Base-by-base conservation (phyloP, 257 asterid species). In the Prunella vulgaris region DNA sequence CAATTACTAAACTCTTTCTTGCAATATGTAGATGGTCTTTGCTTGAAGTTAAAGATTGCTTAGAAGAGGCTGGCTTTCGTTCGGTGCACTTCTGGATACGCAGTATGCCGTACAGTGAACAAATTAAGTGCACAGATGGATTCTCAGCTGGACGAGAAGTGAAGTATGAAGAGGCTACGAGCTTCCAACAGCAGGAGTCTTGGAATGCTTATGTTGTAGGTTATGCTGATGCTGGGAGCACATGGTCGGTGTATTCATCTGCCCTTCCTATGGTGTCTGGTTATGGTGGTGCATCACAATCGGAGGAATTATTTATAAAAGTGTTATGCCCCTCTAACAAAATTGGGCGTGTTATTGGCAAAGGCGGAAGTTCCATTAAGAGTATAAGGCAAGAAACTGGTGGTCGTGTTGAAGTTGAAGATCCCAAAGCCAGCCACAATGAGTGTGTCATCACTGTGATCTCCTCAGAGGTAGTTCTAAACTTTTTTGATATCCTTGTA, bases 121-220 rank as follows among this genome's bases (percentile, higher is more conserved):
- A 87, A 52, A 86, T 89, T 21, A 87, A 82, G 82, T 64, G 83
- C 78, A 73, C 66, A 3, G 86, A 91, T 37, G 97, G 97, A 67
- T 84, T 87, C 46, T 80, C 96, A 18, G 80, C 64, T 33, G 96
- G 93, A 4, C 87, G 84, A 74, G 92, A 91, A 73, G 58, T 82
- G 46, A 91, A 91, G 78, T 94, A 89, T 37, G 99, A 94, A 85
- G 96, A 91, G 73, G 93, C 86, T 3, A 74, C 90, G 0, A 87
- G 87, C 74, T 94, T 94, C 74, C 89, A 81, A 22, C 99, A 94
- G 70, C 90, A 91, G 72, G 97, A 94, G 81, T 91, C 99, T 20
- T 94, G 99, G 97, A 94, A 94, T 51, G 99, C 99, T 2, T 94
- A 94, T 70, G 69, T 90, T 9, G 90, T 91, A 3, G 99, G 89